phyloP scores from a whole-genome alignment of 2,329 filamentous ascomycete genomes.

The Hypoxylon sp. region DNA sequence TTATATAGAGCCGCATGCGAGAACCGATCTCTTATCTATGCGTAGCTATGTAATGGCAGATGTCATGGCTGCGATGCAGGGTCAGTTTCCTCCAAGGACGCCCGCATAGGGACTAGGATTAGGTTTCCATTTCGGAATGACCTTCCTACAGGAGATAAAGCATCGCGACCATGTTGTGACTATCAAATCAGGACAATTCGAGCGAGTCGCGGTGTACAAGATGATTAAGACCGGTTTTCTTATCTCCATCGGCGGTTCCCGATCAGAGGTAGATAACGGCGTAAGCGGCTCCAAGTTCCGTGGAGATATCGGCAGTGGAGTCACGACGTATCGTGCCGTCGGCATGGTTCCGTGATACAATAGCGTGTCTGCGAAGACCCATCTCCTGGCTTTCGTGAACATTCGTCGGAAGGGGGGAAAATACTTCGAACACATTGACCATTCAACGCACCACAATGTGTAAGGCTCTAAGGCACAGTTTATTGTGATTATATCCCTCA shows the following conservation, averaged over 20 bases:
- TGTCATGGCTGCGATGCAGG: conserved; percentile 11
- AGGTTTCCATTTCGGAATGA: conserved; percentile 9
- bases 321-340: conserved; percentile 9
- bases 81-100: background rate
- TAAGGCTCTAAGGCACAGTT: background rate
- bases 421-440: background rate
- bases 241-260: conserved; percentile 19
- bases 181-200: background rate
- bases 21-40: conserved; percentile 6
- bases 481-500: background rate
- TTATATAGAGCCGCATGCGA: conserved; percentile 25
- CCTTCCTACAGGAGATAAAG: conserved; percentile 17
- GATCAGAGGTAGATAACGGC: conserved; percentile 14
- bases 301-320: conserved; percentile 3
- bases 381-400: background rate
- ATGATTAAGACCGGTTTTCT: conserved; percentile 7
- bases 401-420: too few species aligned
- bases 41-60: conserved; percentile 15
- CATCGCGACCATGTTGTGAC: background rate
- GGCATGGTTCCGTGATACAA: conserved; percentile 3
- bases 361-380: background rate
- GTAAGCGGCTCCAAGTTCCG: background rate
- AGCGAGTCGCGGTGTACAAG: background rate
- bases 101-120: conserved; percentile 10
- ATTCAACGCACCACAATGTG: background rate